Evolutionary conservation across 176 grass and related monocot species (phyloP), one percentile per base, ranked within the genome.

Genomic region (Oryza meyeriana): DNA sequence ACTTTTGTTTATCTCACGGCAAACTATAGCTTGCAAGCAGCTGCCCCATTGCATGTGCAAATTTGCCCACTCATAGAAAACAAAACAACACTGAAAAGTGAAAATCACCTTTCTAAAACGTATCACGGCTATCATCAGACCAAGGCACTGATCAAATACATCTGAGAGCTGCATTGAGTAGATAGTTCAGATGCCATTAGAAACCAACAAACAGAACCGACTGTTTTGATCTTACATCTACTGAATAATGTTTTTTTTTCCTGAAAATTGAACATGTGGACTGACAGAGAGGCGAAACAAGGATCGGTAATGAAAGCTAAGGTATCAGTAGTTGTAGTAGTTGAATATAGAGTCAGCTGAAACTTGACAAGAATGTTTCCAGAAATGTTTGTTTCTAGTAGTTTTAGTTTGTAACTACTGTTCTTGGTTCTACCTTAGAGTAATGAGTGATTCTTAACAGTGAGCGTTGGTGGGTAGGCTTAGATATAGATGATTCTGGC

Each of bases 391-490:
- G 77, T 71, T 55, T 55, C 18, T 8, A 55, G 20, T 55, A 22
- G 1, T 22, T 18, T 59, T 22, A 59, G n/a, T 59, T 59, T 25
- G 22, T 59, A 59, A 11, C 22, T 59, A 31, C 55, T 81, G 26
- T 76, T 89, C n/a, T 85, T 85, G 82, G 55, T 83, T 71, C 57
- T 78, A 63, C 57, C 11, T 2, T 64, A n/a, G n/a, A 45, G 9
- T 12, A 59, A 48, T 3, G 64, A 41, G 25, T 5, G 63, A 41
- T 81, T 70, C 48, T 71, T 81, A 76, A 77, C 24, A 85, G 82
- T 33, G 39, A 70, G 32, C 63, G 32, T 55, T 81, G 33, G 64
- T 89, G 83, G 78, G n/a, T n/a, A n/a, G n/a, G 61, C 65, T 89
- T 42, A 11, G n/a, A 85, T 29, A 30, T 77, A 17, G 22, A 17